Percentiles rank a stretch among this genome's conserved stretches.
phyloP scores from a whole-genome alignment of 2,329 filamentous ascomycete species.

The Hypoxylon sp. region DNA sequence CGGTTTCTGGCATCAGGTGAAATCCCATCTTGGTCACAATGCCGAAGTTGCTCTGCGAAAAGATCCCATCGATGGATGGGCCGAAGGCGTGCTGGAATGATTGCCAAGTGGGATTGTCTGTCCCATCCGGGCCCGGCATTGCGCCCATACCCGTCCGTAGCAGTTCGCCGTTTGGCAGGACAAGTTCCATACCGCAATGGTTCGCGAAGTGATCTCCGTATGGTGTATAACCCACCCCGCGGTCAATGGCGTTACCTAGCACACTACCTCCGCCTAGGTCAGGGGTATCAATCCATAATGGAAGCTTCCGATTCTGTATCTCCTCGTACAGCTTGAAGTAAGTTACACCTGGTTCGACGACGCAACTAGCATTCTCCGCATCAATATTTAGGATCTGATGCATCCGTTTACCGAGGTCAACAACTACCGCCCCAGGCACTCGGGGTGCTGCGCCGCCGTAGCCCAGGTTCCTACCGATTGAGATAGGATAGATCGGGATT shows the following conservation, averaged over 20 bases:
- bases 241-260: conserved; percentile 62
- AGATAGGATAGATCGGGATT: conserved; percentile 58
- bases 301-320: conserved; percentile 50
- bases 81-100: conserved; percentile 59
- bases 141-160: conserved; percentile 65
- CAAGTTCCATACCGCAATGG: conserved; percentile 57
- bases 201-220: conserved; percentile 60
- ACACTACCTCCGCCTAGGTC: conserved; percentile 61
- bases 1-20: conserved; percentile 56
- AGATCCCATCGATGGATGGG: conserved; percentile 61
- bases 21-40: conserved; percentile 70
- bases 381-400: conserved; percentile 58
- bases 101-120: conserved; percentile 58
- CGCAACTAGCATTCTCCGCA: conserved; percentile 57
- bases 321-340: conserved; percentile 58
- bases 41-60: conserved; percentile 66
- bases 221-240: conserved; percentile 63
- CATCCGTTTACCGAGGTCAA: conserved; percentile 61
- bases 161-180: conserved; percentile 62
- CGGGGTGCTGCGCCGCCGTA: conserved; percentile 62
- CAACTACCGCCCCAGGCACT: conserved; percentile 59
- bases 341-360: conserved; percentile 61
- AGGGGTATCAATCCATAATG: conserved; percentile 61
- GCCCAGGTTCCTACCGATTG: conserved; percentile 59
- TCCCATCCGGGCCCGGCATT: conserved; percentile 55